phyloP scores from a whole-genome alignment of 2,329 filamentous ascomycete species.

The Aspergillus japonicus region DNA sequence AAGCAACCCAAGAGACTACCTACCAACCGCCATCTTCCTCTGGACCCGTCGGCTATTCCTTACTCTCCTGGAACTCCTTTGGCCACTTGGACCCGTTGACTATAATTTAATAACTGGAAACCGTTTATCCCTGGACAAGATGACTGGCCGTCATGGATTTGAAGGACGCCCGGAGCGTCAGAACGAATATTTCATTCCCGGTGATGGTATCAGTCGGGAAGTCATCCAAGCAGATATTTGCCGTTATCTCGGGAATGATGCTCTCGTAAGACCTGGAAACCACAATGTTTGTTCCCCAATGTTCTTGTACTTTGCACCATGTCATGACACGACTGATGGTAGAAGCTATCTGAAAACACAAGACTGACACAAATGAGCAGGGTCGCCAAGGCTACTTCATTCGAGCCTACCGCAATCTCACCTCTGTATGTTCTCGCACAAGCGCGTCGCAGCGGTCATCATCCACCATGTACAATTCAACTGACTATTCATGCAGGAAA shows the following conservation, averaged over 20 bases:
- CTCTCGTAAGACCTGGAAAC: conserved; percentile 70
- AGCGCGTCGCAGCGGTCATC: conserved; percentile 11
- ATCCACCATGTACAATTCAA: conserved; percentile 3
- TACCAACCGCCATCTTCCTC: conserved; percentile 13
- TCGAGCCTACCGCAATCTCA: conserved; percentile 75
- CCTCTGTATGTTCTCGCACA: conserved; percentile 58
- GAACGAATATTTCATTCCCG: conserved; percentile 78
- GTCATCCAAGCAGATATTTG: conserved; percentile 83
- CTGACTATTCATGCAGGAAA: conserved; percentile 45
- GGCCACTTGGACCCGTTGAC: conserved; percentile 30
- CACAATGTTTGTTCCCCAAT: conserved; percentile 62
- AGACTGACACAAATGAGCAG: conserved; percentile 49
- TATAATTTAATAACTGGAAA: conserved; percentile 25
- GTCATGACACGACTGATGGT: neutral
- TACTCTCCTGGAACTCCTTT: conserved; percentile 22
- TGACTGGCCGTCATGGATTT: conserved; percentile 40
- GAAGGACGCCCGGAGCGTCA: conserved; percentile 44
- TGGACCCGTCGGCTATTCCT: conserved; percentile 20
- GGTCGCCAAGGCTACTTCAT: conserved; percentile 72
- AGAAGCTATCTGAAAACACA: conserved; percentile 7
- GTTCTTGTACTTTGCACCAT: conserved; percentile 10
- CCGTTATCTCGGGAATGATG: conserved; percentile 79
- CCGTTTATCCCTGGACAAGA: conserved; percentile 31
- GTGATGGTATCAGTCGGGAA: conserved; percentile 78
- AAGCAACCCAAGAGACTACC: conserved; percentile 17